Evolutionary conservation across 2,329 filamentous ascomycete species (phyloP).

Genomic region (Pseudogymnoascus sp.): DNA sequence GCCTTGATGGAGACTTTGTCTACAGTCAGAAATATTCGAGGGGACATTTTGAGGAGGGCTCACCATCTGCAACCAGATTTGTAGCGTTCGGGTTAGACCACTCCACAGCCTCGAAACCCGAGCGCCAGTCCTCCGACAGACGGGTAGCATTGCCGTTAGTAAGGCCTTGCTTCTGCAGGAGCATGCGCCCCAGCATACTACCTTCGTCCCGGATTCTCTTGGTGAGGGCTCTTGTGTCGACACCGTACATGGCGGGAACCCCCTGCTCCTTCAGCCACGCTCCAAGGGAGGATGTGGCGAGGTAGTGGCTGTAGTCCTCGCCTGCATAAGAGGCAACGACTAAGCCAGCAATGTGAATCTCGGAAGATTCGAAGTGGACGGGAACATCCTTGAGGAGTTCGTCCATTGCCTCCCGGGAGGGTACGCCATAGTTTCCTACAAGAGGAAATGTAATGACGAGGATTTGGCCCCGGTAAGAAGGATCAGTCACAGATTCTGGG

Average conservation of each 20-base stretch:
- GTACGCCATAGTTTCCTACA: slow-evolving; percentile 95
- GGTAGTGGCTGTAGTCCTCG: slow-evolving; percentile 90
- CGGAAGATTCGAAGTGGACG: slow-evolving; percentile 82
- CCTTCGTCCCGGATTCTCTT: slow-evolving; percentile 91
- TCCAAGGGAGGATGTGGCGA: slow-evolving; percentile 83
- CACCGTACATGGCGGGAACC: slow-evolving; percentile 86
- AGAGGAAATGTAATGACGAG: slow-evolving; percentile 93
- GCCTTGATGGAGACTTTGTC: slow-evolving; percentile 74
- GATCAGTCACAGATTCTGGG: slow-evolving; percentile 84
- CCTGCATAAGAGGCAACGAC: slow-evolving; percentile 87
- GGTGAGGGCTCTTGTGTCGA: slow-evolving; percentile 88
- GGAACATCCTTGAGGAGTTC: slow-evolving; percentile 78
- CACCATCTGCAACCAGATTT: slow-evolving; percentile 92
- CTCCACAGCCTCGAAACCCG: slow-evolving; percentile 67
- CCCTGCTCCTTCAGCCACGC: slow-evolving; percentile 95
- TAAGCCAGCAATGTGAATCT: slow-evolving; percentile 91
- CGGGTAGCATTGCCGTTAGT: slow-evolving; percentile 35
- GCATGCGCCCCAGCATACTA: slow-evolving; percentile 89
- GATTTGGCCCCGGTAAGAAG: slow-evolving; percentile 86
- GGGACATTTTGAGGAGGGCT: slow-evolving; percentile 34
- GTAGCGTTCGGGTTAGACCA: slow-evolving; percentile 89
- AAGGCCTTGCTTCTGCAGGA: slow-evolving; percentile 55
- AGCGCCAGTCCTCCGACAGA: slow-evolving; percentile 36
- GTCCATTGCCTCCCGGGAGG: slow-evolving; percentile 76
- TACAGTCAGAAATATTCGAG: slow-evolving; percentile 32